Evolutionary conservation across 2,329 filamentous ascomycete species (phyloP).

Genomic region (Ophiostoma himal-ulmi): DNA sequence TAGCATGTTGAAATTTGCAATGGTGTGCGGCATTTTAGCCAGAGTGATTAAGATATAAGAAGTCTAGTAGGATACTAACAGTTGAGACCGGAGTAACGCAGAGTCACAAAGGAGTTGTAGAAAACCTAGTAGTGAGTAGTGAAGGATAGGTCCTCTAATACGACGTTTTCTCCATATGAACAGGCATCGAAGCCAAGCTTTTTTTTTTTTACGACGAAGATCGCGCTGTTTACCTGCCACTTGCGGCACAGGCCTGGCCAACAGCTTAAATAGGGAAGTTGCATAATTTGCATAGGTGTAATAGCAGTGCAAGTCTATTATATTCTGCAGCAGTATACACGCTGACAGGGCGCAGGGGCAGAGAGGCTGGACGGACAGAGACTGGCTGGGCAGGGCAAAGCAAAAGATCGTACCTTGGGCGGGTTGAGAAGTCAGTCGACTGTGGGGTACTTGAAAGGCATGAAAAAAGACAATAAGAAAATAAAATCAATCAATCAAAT

Average conservation of each 20-base stretch:
- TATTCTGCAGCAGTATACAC: neutral
- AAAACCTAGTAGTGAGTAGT: neutral
- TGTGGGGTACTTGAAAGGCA: neutral
- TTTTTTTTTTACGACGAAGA: neutral
- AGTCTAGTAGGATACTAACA: too few relatives aligned
- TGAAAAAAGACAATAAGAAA: neutral
- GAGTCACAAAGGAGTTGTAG: neutral
- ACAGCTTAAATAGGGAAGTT: neutral
- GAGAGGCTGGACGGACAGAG: neutral
- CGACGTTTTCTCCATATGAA: constrained; percentile 4
- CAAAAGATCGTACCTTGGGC: neutral
- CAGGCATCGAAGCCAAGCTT: constrained; percentile 6
- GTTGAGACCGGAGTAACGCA: neutral
- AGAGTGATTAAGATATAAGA: too few relatives aligned
- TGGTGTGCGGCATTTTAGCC: constrained; percentile 6
- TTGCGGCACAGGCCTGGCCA: neutral
- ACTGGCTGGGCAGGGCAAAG: constrained; percentile 7
- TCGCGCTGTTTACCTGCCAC: neutral
- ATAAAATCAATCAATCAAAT: neutral
- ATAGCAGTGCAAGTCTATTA: too few relatives aligned
- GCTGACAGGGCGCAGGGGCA: neutral
- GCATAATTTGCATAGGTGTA: too few relatives aligned
- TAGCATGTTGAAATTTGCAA: neutral
- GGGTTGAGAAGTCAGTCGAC: neutral
- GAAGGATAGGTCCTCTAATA: neutral